Percentiles rank a stretch among this genome's conserved stretches.
Conservation (phyloP, 2,329 filamentous ascomycete species). For the Chrysoporthe cubensis region DNA sequence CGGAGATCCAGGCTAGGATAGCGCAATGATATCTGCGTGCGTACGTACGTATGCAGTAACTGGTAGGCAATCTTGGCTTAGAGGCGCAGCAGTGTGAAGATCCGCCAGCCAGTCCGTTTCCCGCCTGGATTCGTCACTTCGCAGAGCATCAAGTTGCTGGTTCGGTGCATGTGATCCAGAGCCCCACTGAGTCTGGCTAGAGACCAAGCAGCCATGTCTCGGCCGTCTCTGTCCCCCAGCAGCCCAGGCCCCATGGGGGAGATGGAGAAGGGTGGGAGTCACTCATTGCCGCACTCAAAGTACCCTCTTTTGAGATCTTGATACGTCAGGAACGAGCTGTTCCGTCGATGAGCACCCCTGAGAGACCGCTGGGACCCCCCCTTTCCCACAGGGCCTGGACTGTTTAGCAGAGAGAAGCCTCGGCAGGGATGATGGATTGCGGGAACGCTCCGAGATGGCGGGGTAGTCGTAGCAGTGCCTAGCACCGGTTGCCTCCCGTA, state of each 20-base stretch:
- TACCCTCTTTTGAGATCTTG: not conserved
- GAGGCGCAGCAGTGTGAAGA: constrained; percentile 6
- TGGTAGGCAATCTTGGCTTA: constrained; percentile 5
- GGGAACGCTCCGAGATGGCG: constrained; percentile 15
- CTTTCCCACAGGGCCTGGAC: not conserved
- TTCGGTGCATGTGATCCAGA: not conserved
- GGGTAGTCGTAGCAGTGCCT: not conserved
- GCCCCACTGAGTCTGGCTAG: not conserved
- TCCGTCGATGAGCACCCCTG: not conserved
- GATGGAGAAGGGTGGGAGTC: not conserved
- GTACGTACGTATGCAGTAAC: not conserved
- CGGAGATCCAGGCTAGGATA: not conserved
- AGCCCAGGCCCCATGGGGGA: not conserved
- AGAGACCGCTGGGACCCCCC: not conserved
- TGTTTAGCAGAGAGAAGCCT: not conserved
- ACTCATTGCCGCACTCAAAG: not conserved
- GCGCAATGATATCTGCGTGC: not conserved
- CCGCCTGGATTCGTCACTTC: not conserved
- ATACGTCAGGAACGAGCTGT: not conserved
- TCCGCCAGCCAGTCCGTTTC: not conserved
- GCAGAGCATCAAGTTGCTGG: not conserved
- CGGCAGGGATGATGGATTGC: constrained; percentile 6
- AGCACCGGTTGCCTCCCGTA: not conserved
- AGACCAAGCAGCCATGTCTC: too few relatives aligned
- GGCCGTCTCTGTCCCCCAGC: not conserved